phyloP scores from a whole-genome alignment of 495 filamentous ascomycete species.

The Friedmanniomyces simplex region DNA sequence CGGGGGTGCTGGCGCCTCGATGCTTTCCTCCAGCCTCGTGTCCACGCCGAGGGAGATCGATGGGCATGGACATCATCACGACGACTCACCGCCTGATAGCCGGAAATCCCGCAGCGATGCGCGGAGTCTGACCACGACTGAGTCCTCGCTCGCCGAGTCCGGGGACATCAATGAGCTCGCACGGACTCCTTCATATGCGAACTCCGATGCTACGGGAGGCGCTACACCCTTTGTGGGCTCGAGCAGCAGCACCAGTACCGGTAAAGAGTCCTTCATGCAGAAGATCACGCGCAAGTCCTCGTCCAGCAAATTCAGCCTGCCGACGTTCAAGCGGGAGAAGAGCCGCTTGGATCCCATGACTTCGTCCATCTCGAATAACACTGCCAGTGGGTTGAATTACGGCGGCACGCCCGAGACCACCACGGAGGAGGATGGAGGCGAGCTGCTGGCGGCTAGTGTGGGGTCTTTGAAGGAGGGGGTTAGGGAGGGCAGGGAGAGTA shows the following conservation, averaged over 20 bases:
- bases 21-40: no score
- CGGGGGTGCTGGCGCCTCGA: not conserved
- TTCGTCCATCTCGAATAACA: slow-evolving; percentile 17
- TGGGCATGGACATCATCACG: slow-evolving; percentile 8
- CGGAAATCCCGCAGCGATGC: slow-evolving; percentile 26
- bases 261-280: slow-evolving; percentile 31
- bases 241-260: not conserved
- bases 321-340: slow-evolving; percentile 24
- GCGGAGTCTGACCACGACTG: slow-evolving; percentile 27
- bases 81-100: slow-evolving; percentile 23
- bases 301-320: slow-evolving; percentile 27
- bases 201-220: slow-evolving; percentile 5
- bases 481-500: slow-evolving; percentile 8
- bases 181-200: slow-evolving; percentile 24
- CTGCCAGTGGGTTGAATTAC: not conserved
- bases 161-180: slow-evolving; percentile 22
- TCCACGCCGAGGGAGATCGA: not conserved
- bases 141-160: slow-evolving; percentile 21
- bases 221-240: not conserved
- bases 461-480: slow-evolving; percentile 8
- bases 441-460: slow-evolving; percentile 5
- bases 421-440: slow-evolving; percentile 18
- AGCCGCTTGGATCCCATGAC: slow-evolving; percentile 7
- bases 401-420: not conserved
- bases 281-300: slow-evolving; percentile 31